These are phyloP conservation scores for Pugionium cornutum DNA, from an alignment of 345 rosid species.

Conservation along the genomic window DNA sequence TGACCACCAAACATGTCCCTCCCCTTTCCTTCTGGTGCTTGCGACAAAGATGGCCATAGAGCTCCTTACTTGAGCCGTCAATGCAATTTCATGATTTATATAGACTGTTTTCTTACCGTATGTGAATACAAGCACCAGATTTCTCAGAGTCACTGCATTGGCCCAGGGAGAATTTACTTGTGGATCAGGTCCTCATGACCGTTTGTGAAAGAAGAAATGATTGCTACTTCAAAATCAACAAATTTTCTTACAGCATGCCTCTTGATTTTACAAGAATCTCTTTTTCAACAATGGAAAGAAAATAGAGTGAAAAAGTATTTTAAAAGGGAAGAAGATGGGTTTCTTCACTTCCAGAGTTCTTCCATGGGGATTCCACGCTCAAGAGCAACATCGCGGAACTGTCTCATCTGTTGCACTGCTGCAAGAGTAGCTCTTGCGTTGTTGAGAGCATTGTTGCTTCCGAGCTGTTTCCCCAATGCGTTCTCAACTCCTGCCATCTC, in stretches of 20 bases:
- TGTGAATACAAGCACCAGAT: conserved; percentile 11
- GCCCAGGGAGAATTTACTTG: conserved; percentile 3
- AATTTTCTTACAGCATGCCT: conserved; percentile 17
- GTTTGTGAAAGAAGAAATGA: conserved; percentile 1
- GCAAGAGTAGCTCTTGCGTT: conserved; percentile 88
- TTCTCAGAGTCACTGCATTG: conserved; percentile 4
- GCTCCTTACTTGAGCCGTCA: conserved; percentile 16
- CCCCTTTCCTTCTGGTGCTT: conserved; percentile 5
- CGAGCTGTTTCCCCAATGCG: conserved; percentile 74
- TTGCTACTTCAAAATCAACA: conserved; percentile 29
- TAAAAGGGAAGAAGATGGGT: conserved; percentile 11
- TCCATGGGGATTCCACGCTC: conserved; percentile 96
- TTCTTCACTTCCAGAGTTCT: conserved; percentile 72
- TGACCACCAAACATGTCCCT: conserved; percentile 11
- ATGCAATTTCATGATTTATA: conserved; percentile 24
- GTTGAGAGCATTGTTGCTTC: conserved; percentile 85
- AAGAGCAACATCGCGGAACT: conserved; percentile 73
- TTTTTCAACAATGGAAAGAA: not conserved
- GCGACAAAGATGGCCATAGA: conserved; percentile 6
- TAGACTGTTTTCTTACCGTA: conserved; percentile 9
- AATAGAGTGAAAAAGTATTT: conserved; percentile 3
- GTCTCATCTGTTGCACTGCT: conserved; percentile 80
- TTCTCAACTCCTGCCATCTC: conserved; percentile 96
- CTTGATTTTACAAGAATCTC: conserved; percentile 35
- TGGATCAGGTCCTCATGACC: not conserved